Percentiles rank a stretch among this genome's conserved stretches.
Evolutionary conservation across 2,329 filamentous ascomycete species (phyloP).

Genomic region (Venturia nashicola): DNA sequence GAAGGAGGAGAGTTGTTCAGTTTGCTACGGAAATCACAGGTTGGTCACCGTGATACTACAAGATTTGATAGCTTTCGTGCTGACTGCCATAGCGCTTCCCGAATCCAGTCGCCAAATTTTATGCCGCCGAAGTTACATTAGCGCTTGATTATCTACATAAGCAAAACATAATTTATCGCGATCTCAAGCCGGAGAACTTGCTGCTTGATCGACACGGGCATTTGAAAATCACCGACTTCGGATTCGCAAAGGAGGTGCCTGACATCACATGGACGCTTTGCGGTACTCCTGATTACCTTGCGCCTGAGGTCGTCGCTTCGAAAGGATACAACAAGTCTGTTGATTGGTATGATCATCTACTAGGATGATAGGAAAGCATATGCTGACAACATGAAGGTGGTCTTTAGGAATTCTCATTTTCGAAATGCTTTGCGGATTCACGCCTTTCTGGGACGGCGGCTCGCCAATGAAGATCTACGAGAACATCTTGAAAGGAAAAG

Average conservation of each 20-base stretch:
- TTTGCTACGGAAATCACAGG: slow-evolving; percentile 81
- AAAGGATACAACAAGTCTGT: slow-evolving; percentile 99
- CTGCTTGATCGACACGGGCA: slow-evolving; percentile 87
- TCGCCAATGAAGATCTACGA: slow-evolving; percentile 99
- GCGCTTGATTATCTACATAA: slow-evolving; percentile 91
- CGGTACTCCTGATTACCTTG: slow-evolving; percentile 93
- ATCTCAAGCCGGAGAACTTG: slow-evolving; percentile 91
- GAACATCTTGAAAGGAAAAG: slow-evolving; percentile 89
- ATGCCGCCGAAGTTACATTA: slow-evolving; percentile 91
- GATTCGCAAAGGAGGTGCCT: slow-evolving; percentile 93
- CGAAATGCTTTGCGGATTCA: slow-evolving; percentile 98
- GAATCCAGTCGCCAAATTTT: slow-evolving; percentile 98
- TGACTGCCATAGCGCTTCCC: slow-evolving; percentile 67
- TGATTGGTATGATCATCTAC: slow-evolving; percentile 62
- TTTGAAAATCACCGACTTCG: slow-evolving; percentile 96
- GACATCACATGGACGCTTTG: slow-evolving; percentile 99
- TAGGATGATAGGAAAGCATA: background rate
- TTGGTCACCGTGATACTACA: slow-evolving; percentile 30
- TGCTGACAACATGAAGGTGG: slow-evolving; percentile 53
- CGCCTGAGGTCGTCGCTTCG: slow-evolving; percentile 95
- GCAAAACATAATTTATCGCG: slow-evolving; percentile 94
- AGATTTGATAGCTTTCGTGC: background rate
- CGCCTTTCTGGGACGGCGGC: slow-evolving; percentile 96
- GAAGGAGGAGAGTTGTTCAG: slow-evolving; percentile 97
- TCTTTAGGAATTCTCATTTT: slow-evolving; percentile 96